Evolutionary conservation across 768 basidiomycete species (phyloP), one percentile per base, ranked within the genome.

Genomic region (Phaeotremella skinneri): DNA sequence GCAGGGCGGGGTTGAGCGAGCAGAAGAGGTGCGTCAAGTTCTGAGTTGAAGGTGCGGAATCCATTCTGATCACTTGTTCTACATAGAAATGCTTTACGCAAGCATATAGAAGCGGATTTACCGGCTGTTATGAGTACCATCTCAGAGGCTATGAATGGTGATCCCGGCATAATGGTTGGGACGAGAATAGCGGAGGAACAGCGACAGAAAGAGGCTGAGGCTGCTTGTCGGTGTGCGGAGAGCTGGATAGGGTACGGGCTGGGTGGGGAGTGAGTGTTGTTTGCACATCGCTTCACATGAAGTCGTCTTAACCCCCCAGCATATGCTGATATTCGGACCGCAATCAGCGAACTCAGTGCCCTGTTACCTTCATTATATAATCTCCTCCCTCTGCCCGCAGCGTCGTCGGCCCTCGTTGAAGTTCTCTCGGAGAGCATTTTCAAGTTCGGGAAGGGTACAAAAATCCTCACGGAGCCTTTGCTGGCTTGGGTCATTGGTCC

Each of bases 401-500:
- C 86, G 0, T 85, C 89, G 43, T 63, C 67, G 3, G 82, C 86
- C 0, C 72, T 94, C 3, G 85, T 88, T 72, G 90, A 92, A 67
- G 81, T 94, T 53, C 81, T 92, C 66, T 82, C 85, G 0, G 83
- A 84, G 50, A 89, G 91, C 0, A 81, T 87, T 0, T 80, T 92
- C 29, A 81, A 86, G 0, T 83, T 86, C 52, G 89, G 89, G 0
- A 79, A 81, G 0, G 89, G 88, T 1, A 81, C 82, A 17, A 83
- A 82, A 54, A 82, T 86, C 0, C 81, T 93, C 29, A 91, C 91
- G 0, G 89, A 92, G 68, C 92, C 92, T 2, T 79, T 97, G 5
- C 79, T 96, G n/a, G 77, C 85, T 2, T 97, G 91, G 90, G 70
- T 86, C 0, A 81, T 63, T 6, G 62, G 61, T 6, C 85, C 58